Evolutionary conservation across 2,329 filamentous ascomycete genomes (phyloP).

Genomic region (Pleurostoma richardsiae): DNA sequence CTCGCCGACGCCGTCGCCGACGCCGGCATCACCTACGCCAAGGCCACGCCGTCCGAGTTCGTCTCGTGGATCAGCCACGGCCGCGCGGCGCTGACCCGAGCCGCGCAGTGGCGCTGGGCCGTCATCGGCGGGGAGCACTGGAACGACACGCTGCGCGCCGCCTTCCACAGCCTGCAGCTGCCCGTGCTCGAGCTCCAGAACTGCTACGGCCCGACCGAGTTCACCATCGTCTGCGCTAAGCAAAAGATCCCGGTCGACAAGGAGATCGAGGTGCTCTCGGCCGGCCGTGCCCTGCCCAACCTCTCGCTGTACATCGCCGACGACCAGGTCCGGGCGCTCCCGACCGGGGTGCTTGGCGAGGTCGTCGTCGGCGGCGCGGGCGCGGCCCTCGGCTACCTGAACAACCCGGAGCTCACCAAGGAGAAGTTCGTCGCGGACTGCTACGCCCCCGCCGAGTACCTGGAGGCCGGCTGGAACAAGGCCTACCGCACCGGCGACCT

Average conservation of each 20-base stretch:
- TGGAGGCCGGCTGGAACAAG: constrained; percentile 9
- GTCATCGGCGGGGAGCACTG: too few relatives aligned
- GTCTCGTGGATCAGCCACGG: constrained; percentile 12
- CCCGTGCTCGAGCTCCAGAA: too few relatives aligned
- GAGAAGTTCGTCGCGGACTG: constrained; percentile 6
- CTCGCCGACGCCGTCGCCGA: constrained; percentile 24
- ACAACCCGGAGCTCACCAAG: constrained; percentile 13
- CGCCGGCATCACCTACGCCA: constrained; percentile 25
- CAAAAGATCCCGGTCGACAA: too few relatives aligned
- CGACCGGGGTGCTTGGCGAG: constrained; percentile 30
- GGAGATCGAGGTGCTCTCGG: not conserved
- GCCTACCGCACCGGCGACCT: constrained; percentile 36
- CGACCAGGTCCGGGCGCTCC: constrained; percentile 17
- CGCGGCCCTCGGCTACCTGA: constrained; percentile 31
- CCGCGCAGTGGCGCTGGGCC: too few relatives aligned
- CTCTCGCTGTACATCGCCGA: constrained; percentile 36
- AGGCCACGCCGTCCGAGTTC: constrained; percentile 33
- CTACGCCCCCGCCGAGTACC: not conserved
- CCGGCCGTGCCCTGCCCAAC: constrained; percentile 13
- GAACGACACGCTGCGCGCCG: too few relatives aligned
- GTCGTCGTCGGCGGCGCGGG: constrained; percentile 33
- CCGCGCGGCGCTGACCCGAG: too few relatives aligned
- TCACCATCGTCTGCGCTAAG: too few relatives aligned
- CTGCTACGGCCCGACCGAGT: too few relatives aligned
- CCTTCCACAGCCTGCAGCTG: too few relatives aligned